Evolutionary conservation across 441 rosid genomes (phyloP), one percentile per base, ranked within the genome.

Genomic region (Geranium incanum): DNA sequence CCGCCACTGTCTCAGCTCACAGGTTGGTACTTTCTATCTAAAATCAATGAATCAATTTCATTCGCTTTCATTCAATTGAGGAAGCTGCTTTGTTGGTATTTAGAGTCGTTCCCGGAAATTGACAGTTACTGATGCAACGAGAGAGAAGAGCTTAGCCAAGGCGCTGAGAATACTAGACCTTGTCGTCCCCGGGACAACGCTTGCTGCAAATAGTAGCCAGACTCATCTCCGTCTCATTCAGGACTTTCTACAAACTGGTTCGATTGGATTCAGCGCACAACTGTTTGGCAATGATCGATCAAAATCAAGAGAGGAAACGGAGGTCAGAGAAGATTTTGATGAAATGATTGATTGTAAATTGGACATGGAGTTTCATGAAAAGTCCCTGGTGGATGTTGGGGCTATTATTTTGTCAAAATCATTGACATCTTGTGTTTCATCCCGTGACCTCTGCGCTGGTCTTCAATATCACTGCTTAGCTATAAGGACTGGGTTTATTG

Each of bases 391-490:
- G 57, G 57, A 13, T 48, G 57, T 15, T 9, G n/a, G 57, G 15
- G 87, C 85, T 3, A 70, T 70, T 65, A 76, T 76, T 73, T 77
- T 93, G 65, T 91, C 93, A 12, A 83, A 70, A 59, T 86, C 83
- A 36, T 73, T 91, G 72, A 89, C 86, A 59, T 86, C 77, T 9
- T 86, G 91, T 60, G 88, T 79, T 37, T 81, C 85, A 23, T 50
- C 28, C 4, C 80, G 83, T 3, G 83, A 86, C 71, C 76, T 87
- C 72, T 75, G 55, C 19, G 79, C 79, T 2, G 97, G 97, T 48
- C 70, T 74, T 63, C 89, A 83, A 68, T 80, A 83, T 79, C 97
- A 91, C 64, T 82, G 87, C 66, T 70, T 84, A 19, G 90, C 88
- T 5, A 50, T 91, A 18, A 80, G 57, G 73, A 43, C 79, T 70